Conservation (phyloP, 371 early-diverging fungal species). For the Smittium culicis region DNA sequence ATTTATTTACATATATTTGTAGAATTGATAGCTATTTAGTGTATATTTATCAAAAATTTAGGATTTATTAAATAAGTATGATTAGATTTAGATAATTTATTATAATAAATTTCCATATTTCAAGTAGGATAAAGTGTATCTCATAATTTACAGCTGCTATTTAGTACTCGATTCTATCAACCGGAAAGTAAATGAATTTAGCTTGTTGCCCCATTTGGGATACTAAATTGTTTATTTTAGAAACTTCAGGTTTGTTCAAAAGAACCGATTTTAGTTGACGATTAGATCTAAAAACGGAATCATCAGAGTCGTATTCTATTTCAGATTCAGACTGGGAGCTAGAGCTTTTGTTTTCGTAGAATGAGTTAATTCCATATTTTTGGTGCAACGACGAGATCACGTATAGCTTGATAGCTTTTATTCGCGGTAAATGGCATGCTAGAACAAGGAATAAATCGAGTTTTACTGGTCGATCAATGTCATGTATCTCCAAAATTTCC, state of each 20-base stretch:
- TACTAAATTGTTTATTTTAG: background rate
- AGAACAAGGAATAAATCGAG: background rate
- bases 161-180: background rate
- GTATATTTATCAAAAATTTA: too few species aligned
- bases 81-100: too few species aligned
- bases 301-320: background rate
- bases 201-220: background rate
- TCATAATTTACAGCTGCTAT: too few species aligned
- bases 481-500: background rate
- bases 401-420: background rate
- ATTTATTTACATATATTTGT: too few species aligned
- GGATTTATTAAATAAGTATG: too few species aligned
- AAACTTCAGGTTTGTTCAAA: background rate
- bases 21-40: too few species aligned
- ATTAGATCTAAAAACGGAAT: background rate
- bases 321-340: background rate
- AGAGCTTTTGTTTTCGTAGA: background rate
- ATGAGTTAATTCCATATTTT: background rate
- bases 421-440: background rate
- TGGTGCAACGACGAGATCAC: background rate
- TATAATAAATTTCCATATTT: too few species aligned
- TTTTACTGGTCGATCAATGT: background rate
- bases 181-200: background rate
- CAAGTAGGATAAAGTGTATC: too few species aligned
- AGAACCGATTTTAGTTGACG: background rate